Conservation (phyloP, 2,329 filamentous ascomycete genomes). For the Hymenotorrendiella dingleyae region DNA sequence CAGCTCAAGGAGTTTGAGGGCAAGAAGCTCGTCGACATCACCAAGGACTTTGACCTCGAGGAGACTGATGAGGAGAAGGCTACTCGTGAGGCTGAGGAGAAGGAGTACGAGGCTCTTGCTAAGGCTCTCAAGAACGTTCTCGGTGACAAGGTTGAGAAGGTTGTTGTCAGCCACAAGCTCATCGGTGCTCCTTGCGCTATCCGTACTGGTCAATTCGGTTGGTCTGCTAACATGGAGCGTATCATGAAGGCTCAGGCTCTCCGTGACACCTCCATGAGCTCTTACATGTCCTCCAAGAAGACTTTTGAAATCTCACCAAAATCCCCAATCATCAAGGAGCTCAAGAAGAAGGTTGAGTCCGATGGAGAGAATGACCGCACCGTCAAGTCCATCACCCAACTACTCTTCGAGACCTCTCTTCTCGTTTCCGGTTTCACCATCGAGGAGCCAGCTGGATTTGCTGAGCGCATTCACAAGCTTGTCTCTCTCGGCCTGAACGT, state of each 20-base stretch:
- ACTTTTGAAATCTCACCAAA: conserved; percentile 99
- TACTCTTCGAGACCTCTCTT: conserved; percentile 97
- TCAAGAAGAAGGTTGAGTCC: conserved; percentile 97
- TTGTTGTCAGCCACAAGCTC: conserved; percentile 97
- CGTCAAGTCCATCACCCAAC: conserved; percentile 97
- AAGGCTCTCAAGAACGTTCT: conserved; percentile 99
- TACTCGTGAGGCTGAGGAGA: conserved; percentile 90
- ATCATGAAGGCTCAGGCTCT: conserved; percentile 99
- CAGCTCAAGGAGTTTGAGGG: conserved; percentile 90
- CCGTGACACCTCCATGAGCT: conserved; percentile 98
- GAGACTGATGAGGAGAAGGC: conserved; percentile 99
- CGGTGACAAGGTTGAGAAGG: conserved; percentile 99
- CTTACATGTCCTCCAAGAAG: conserved; percentile 99
- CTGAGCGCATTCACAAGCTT: conserved; percentile 99
- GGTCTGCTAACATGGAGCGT: conserved; percentile 99
- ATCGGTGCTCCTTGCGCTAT: conserved; percentile 92
- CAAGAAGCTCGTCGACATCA: conserved; percentile 99
- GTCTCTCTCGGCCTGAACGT: conserved; percentile 97
- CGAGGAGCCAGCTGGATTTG: conserved; percentile 95
- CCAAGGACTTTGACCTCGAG: conserved; percentile 99
- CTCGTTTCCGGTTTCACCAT: conserved; percentile 99
- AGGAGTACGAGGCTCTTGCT: conserved; percentile 90
- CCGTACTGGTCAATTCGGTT: conserved; percentile 98
- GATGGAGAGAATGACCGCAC: conserved; percentile 98
- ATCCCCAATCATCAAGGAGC: conserved; percentile 95